phyloP scores from a whole-genome alignment of 2,329 filamentous ascomycete species.

The Aureobasidium sp. region DNA sequence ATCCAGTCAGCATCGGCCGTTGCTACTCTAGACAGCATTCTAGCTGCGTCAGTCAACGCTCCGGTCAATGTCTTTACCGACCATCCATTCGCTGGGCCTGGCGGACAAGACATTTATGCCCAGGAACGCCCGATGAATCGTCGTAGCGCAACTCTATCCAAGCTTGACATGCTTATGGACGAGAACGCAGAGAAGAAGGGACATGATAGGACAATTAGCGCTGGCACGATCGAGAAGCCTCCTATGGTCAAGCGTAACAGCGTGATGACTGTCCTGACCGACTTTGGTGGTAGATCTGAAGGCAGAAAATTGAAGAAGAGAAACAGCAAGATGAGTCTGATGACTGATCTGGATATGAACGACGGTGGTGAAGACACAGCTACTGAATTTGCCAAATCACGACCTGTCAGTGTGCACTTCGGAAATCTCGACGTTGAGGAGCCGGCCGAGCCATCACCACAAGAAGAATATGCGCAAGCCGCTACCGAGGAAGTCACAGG shows the following conservation, averaged over 20 bases:
- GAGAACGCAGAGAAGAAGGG: slow-evolving; percentile 5
- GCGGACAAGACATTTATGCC: slow-evolving; percentile 69
- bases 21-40: slow-evolving; percentile 79
- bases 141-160: slow-evolving; percentile 14
- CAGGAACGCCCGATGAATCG: slow-evolving; percentile 25
- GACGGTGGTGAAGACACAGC: background rate
- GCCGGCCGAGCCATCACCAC: background rate
- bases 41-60: slow-evolving; percentile 79
- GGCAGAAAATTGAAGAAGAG: slow-evolving; percentile 29
- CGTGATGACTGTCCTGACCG: slow-evolving; percentile 26
- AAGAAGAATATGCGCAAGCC: background rate
- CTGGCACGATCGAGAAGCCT: slow-evolving; percentile 12
- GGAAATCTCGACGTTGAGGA: background rate
- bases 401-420: slow-evolving; percentile 2
- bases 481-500: slow-evolving; percentile 26
- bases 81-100: slow-evolving; percentile 69
- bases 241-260: slow-evolving; percentile 23
- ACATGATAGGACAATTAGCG: slow-evolving; percentile 12
- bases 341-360: slow-evolving; percentile 19
- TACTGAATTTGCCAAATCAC: background rate
- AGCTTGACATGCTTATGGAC: background rate
- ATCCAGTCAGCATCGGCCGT: slow-evolving; percentile 72
- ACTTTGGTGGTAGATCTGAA: slow-evolving; percentile 19
- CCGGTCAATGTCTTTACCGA: slow-evolving; percentile 90
- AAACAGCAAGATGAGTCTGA: slow-evolving; percentile 27